A percentile compares a stretch with the other conserved stretches of the same genome.
These are phyloP conservation scores for Inosperma sp. DNA, from an alignment of 768 basidiomycete species.

Conservation along the genomic window DNA sequence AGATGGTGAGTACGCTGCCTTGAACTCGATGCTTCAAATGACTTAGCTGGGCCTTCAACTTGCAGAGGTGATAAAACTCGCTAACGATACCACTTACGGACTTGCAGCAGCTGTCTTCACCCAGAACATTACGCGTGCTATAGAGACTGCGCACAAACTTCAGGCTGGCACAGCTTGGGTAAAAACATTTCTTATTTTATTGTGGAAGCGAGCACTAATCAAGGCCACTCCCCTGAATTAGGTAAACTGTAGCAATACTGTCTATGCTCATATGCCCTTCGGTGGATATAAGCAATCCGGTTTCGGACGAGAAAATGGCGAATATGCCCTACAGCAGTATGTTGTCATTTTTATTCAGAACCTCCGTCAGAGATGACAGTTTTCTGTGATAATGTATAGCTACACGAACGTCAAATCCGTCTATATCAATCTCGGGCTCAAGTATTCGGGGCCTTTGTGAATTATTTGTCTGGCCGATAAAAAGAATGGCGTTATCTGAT, in stretches of 20 bases:
- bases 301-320: slow-evolving; percentile 64
- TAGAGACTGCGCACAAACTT: slow-evolving; percentile 57
- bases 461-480: too few species aligned
- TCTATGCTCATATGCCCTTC: slow-evolving; percentile 54
- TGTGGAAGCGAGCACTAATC: not conserved
- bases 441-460: too few species aligned
- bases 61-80: slow-evolving; percentile 48
- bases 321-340: slow-evolving; percentile 55
- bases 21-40: not conserved
- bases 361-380: not conserved
- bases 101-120: too few species aligned
- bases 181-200: not conserved
- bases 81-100: slow-evolving; percentile 78
- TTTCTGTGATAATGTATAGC: too few species aligned
- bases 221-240: slow-evolving; percentile 9
- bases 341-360: slow-evolving; percentile 20
- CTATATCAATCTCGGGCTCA: slow-evolving; percentile 49
- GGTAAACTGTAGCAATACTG: slow-evolving; percentile 42
- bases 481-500: too few species aligned
- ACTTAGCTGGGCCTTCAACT: not conserved
- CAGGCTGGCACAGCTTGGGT: too few species aligned
- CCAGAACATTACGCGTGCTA: slow-evolving; percentile 62
- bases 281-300: slow-evolving; percentile 75
- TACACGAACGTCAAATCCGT: slow-evolving; percentile 59
- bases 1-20: slow-evolving; percentile 38